Percentiles rank a stretch among this genome's conserved stretches.
Conservation (phyloP, 257 asterid genomes). For the Jaltomata sinuosa region DNA sequence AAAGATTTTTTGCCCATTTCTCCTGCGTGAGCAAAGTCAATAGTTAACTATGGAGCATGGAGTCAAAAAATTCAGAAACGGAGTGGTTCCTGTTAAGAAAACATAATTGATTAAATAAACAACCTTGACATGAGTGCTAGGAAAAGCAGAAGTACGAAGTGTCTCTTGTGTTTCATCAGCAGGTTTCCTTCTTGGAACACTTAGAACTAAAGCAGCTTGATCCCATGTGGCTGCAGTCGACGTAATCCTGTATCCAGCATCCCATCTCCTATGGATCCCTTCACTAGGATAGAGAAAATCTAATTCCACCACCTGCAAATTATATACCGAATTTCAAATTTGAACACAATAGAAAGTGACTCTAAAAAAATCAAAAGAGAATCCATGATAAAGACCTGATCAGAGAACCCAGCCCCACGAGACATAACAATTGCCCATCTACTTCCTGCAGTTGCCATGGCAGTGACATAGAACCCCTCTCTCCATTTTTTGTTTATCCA, state of each 20-base stretch:
- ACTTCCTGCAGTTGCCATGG: constrained; percentile 63
- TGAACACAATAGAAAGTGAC: background rate
- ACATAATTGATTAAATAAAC: background rate
- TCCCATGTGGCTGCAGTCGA: constrained; percentile 60
- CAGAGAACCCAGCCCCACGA: constrained; percentile 60
- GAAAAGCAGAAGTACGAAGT: constrained; percentile 80
- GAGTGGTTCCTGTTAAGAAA: background rate
- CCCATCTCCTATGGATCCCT: constrained; percentile 69
- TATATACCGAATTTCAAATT: background rate
- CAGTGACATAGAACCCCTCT: constrained; percentile 57
- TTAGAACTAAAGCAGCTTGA: constrained; percentile 58
- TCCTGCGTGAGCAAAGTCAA: constrained; percentile 35
- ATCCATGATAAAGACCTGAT: constrained; percentile 31
- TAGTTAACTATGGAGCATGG: background rate
- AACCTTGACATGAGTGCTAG: constrained; percentile 76
- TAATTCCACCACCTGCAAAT: constrained; percentile 53
- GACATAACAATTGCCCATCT: constrained; percentile 73
- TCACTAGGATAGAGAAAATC: constrained; percentile 69
- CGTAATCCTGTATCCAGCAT: constrained; percentile 55
- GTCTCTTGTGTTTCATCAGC: constrained; percentile 81
- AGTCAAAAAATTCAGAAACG: background rate
- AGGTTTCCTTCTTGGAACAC: constrained; percentile 55
- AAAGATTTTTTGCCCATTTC: constrained; percentile 76
- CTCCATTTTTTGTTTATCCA: constrained; percentile 76
- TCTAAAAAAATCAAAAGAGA: background rate